phyloP scores from a whole-genome alignment of 352 stramenopile species.

The Phytopythium boreale region DNA sequence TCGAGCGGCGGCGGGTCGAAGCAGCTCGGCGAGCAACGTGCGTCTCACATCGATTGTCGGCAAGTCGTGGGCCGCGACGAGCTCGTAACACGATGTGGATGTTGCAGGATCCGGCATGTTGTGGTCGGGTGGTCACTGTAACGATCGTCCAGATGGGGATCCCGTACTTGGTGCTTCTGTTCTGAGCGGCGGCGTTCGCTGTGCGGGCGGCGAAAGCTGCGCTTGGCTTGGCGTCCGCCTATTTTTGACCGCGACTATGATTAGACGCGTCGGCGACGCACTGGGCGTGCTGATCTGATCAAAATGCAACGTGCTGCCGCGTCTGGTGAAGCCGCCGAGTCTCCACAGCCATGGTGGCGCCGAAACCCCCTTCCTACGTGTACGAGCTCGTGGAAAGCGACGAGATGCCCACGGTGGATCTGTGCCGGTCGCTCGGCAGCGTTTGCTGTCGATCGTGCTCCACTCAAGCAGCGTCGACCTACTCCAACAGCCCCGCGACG shows the following conservation, averaged over 20 bases:
- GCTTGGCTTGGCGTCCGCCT: background rate
- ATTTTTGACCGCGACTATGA: background rate
- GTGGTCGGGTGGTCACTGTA: background rate
- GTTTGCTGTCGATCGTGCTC: constrained; percentile 1
- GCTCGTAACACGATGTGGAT: background rate
- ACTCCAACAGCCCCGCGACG: background rate
- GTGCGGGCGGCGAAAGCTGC: background rate
- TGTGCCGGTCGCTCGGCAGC: constrained; percentile 7
- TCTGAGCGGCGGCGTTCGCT: background rate
- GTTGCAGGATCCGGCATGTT: background rate
- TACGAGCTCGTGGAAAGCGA: constrained; percentile 16
- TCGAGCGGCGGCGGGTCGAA: background rate
- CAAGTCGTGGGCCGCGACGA: constrained; percentile 1
- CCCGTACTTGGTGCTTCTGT: background rate
- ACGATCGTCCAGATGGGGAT: background rate
- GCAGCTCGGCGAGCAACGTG: background rate
- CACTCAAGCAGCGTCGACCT: no score
- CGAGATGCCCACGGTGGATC: constrained; percentile 7
- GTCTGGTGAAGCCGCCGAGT: no score
- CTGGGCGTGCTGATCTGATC: no score
- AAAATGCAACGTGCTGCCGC: no score
- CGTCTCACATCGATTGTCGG: constrained; percentile 5
- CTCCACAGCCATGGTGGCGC: background rate
- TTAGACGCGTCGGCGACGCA: background rate
- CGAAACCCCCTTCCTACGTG: background rate